Base-by-base conservation (phyloP, 306 rosid genomes). In the Luffa acutangula region DNA sequence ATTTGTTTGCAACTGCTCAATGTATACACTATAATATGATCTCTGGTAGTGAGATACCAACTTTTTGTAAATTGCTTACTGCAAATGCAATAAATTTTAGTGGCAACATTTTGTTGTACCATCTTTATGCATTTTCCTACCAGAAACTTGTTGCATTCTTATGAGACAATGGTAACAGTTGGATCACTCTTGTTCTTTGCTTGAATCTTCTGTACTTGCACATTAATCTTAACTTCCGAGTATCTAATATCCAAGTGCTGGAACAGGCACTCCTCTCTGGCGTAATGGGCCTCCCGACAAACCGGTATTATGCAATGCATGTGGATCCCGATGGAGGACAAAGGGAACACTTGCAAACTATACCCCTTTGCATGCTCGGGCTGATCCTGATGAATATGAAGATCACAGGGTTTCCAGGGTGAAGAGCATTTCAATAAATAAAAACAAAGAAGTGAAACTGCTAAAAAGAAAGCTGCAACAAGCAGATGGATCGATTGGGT, bases 311-410 rank as follows among this genome's bases (percentile, higher is more conserved):
- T 96, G 99, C 92, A 96, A 96, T 88, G 99, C 99, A 20, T 96
- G 99, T 69, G 99, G 99, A 15, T 96, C 99, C 79, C 97, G 99
- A 63, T 96, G 99, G 99, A 96, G 99, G 89, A 96, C 99, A 12
- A 96, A 96, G 87, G 99, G 99, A 86, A 91, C 99, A 18, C 99
- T 96, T 41, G 92, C 90, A 79, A 93, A 96, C 84, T 96, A 96
- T 77, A 96, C 99, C 63, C 99, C 99, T 83, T 87, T 96, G 83
- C 99, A 96, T 82, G 96, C 98, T 80, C 93, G 99, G 71, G 83
- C 94, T 21, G 98, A 91, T 85, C 85, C 92, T 75, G 97, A 91
- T 81, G 97, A 89, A 83, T 86, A 75, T 78, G 99, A 89, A 76
- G 94, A 96, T 52, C 94, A 85, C 81, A 89, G 85, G 85, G 87